Evolutionary conservation across 2,329 filamentous ascomycete species (phyloP), one percentile per base, ranked within the genome.

Genomic region (Sporothrix inflata): DNA sequence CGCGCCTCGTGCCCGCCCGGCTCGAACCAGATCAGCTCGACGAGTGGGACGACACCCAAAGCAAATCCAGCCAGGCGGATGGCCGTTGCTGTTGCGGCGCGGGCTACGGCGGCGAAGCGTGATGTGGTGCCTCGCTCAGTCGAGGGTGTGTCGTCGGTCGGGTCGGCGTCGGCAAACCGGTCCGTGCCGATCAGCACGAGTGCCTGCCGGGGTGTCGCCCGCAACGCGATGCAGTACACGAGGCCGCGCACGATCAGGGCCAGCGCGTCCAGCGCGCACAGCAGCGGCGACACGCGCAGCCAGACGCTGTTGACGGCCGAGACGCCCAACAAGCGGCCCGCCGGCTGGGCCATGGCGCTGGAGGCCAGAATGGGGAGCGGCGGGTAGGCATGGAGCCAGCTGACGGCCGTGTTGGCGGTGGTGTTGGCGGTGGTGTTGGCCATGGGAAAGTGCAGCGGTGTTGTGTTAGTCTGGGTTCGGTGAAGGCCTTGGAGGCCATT

Each of bases 211-310:
- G 68, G 73, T 2, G 61, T 55, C 16, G 49, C 69, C 4, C 30
- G 38, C 6, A 74, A 45, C 2, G 65, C 6, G 3, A 40, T 5
- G 60, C 73, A 72, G 63, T 71, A 74, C 21, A 21, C 68, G 12
- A 66, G 19, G 19, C 51, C 68, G 24, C 63, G 73, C 21, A 65
- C 45, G 12, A 47, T 30, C 11, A 72, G 19, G 1, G 53, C 30
- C 42, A 74, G 60, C 1, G 71, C 68, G 38, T 74, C 73, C 1
- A 71, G 42, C 1, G 73, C 73, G 30, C 49, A 38, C 21, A 74
- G 38, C 5, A 74, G 27, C 7, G 73, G 73, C 61, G 73, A 74
- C 4, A 61, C 61, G 4, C 73, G 73, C 61, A 74, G 53, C 51
- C 27, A 71, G 27, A 57, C n/a, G 30, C 67, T 72, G 61, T 45